phyloP scores from a whole-genome alignment of 108 stramenopile species.

The Phaeodactylum tricornutum region DNA sequence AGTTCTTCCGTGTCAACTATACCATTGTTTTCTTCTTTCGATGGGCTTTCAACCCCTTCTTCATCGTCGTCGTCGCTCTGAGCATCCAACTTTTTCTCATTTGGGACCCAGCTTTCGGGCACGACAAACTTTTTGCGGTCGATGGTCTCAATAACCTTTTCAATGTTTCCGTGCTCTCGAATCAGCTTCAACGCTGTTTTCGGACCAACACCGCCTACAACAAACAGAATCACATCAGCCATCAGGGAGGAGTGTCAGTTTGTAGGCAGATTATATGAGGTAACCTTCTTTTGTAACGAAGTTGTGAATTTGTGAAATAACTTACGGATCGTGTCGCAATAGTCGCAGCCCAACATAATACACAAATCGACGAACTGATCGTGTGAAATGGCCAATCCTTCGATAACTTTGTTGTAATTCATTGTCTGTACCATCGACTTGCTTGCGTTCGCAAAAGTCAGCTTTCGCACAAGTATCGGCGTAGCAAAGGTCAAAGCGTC shows the following conservation, averaged over 20 bases:
- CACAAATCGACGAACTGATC: conserved; percentile 98
- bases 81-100: conserved; percentile 27
- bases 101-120: conserved; percentile 73
- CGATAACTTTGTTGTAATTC: conserved; percentile 80
- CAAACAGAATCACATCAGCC: too few relatives aligned
- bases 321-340: conserved; percentile 92
- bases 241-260: too few relatives aligned
- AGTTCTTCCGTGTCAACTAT: conserved; percentile 22
- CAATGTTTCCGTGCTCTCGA: conserved; percentile 75
- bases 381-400: conserved; percentile 83
- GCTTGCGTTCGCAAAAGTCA: conserved; percentile 77
- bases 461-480: conserved; percentile 84
- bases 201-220: conserved; percentile 95
- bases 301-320: too few relatives aligned
- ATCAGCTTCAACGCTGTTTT: conserved; percentile 95
- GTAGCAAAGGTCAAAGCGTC: conserved; percentile 95
- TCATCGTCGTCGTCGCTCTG: conserved; percentile 26
- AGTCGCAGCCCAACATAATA: conserved; percentile 88
- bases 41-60: conserved; percentile 23
- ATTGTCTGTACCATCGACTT: conserved; percentile 76
- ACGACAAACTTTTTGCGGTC: conserved; percentile 73
- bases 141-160: conserved; percentile 67
- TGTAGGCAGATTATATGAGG: too few relatives aligned
- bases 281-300: too few relatives aligned
- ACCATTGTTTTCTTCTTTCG: conserved; percentile 17